Evolutionary conservation across 257 asterid genomes (phyloP).

Genomic region (Solanum pinnatisectum): DNA sequence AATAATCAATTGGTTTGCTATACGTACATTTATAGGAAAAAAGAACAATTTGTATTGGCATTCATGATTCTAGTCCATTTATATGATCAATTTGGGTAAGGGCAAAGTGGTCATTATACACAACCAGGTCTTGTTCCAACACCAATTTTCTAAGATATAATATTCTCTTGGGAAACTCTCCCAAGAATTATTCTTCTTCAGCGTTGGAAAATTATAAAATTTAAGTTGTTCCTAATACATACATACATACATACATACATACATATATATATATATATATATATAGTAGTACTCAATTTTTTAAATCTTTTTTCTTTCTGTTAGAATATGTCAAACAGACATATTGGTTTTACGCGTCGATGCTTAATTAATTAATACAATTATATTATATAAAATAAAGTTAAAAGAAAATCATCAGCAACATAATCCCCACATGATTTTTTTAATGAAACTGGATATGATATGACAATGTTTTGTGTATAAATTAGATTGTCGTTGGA

Average conservation of each 20-base stretch:
- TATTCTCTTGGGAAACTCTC: not conserved
- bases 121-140: slow-evolving; percentile 9
- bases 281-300: not conserved
- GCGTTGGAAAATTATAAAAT: not conserved
- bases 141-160: not conserved
- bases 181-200: not conserved
- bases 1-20: not conserved
- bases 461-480: not conserved
- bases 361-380: not conserved
- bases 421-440: not conserved
- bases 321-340: not conserved
- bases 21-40: not conserved
- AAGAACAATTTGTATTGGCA: not conserved
- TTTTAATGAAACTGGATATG: not conserved
- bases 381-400: not conserved
- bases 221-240: not conserved
- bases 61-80: not conserved
- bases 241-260: too few species aligned
- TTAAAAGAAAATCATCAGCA: not conserved
- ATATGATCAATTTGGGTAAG: not conserved
- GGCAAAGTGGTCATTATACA: slow-evolving; percentile 3
- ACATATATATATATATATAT: not conserved
- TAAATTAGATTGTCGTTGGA: not conserved
- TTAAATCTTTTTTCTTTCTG: not conserved
- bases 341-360: not conserved